phyloP scores from a whole-genome alignment of 176 grass and related monocot species.

The Triticum timopheevii region DNA sequence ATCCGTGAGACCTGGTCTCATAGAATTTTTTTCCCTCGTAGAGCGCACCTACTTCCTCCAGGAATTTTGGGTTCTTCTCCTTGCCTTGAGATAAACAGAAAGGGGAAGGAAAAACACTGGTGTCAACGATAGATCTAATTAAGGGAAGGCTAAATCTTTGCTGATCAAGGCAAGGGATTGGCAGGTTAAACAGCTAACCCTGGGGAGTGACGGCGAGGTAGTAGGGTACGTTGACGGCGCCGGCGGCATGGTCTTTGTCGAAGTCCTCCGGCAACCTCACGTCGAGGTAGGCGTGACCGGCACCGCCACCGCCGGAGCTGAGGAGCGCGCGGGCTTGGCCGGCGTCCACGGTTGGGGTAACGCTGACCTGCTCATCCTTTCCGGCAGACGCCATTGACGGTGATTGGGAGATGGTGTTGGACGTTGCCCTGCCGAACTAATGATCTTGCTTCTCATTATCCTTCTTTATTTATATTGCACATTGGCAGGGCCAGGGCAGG shows the following conservation, averaged over 20 bases:
- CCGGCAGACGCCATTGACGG: slow-evolving; percentile 17
- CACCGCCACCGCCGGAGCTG: slow-evolving; percentile 14
- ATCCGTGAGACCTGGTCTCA: too few species aligned
- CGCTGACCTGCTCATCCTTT: not conserved
- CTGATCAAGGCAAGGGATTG: not conserved
- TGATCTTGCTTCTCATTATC: not conserved
- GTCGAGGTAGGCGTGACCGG: slow-evolving; percentile 17
- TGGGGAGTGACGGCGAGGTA: slow-evolving; percentile 28
- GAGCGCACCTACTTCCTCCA: slow-evolving; percentile 29
- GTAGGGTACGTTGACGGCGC: slow-evolving; percentile 40
- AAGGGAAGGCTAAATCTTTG: not conserved
- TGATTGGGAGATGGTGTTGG: not conserved
- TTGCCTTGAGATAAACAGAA: not conserved
- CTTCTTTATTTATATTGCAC: not conserved
- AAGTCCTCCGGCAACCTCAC: slow-evolving; percentile 42
- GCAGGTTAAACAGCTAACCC: not conserved
- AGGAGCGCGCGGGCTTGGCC: not conserved
- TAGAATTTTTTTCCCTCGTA: too few species aligned
- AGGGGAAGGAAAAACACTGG: too few species aligned
- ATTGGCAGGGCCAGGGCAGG: not conserved
- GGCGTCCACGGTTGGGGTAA: slow-evolving; percentile 10
- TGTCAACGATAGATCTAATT: not conserved
- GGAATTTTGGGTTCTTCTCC: slow-evolving; percentile 35
- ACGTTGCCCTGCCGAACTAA: not conserved
- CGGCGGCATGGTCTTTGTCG: slow-evolving; percentile 17